Conservation (phyloP, 2,329 filamentous ascomycete species). For the Diaporthe amygdali region DNA sequence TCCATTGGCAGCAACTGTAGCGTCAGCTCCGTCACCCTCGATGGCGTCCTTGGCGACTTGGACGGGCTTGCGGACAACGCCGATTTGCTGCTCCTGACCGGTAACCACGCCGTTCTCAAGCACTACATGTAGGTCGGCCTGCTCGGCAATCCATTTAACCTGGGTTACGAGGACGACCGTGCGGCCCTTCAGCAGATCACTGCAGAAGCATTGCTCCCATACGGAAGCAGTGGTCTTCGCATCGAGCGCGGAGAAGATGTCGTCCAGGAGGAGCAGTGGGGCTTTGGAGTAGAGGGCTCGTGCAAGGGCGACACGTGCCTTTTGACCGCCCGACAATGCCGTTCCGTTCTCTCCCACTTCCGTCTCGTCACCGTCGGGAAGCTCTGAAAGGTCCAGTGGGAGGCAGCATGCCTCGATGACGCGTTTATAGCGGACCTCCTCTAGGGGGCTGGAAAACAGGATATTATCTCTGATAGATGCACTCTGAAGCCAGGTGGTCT, state of each 20-base stretch:
- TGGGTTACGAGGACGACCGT: conserved; percentile 65
- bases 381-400: conserved; percentile 53
- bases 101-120: conserved; percentile 53
- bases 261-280: conserved; percentile 60
- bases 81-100: conserved; percentile 49
- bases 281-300: conserved; percentile 63
- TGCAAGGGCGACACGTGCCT: conserved; percentile 61
- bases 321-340: conserved; percentile 61
- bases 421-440: conserved; percentile 57
- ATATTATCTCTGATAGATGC: conserved; percentile 61
- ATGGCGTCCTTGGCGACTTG: conserved; percentile 43
- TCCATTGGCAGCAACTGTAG: conserved; percentile 26
- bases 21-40: conserved; percentile 30
- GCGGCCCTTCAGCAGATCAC: conserved; percentile 56
- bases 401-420: conserved; percentile 63
- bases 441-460: conserved; percentile 56
- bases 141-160: conserved; percentile 56
- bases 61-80: conserved; percentile 50
- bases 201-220: conserved; percentile 63
- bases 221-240: conserved; percentile 61
- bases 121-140: conserved; percentile 52
- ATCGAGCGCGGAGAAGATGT: conserved; percentile 65
- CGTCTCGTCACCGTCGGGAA: conserved; percentile 56
- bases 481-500: conserved; percentile 63
- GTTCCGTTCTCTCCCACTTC: conserved; percentile 60